A percentile compares a stretch with the other conserved stretches of the same genome.
These are phyloP conservation scores for Schizosaccharomyces cryophilus DNA, from an alignment of 805 yeast genomes.

Conservation along the genomic window DNA sequence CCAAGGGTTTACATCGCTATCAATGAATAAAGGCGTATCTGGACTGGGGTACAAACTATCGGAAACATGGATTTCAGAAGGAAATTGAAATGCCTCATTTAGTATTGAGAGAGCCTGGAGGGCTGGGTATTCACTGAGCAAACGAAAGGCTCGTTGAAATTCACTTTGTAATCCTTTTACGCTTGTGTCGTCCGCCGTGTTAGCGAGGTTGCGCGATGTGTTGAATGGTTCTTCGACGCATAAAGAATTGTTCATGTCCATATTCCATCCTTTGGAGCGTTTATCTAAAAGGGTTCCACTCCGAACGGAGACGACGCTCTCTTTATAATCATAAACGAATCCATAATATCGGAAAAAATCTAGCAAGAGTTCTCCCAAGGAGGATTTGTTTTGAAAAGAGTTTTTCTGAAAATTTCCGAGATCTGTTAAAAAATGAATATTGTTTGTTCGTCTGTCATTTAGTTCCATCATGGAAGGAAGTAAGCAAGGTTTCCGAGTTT, in stretches of 20 bases:
- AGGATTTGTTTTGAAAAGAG: constrained; percentile 5
- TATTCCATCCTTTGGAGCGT: constrained; percentile 9
- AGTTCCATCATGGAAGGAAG: constrained; percentile 9
- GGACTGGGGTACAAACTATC: not conserved
- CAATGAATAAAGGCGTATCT: no score
- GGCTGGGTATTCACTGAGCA: not conserved
- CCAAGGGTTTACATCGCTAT: no score
- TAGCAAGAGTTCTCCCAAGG: constrained; percentile 9
- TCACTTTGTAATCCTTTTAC: constrained; percentile 3
- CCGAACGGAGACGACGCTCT: constrained; percentile 9
- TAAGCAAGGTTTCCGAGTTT: constrained; percentile 8
- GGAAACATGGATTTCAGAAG: not conserved
- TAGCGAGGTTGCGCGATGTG: constrained; percentile 10
- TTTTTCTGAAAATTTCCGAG: no score
- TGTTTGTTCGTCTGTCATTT: constrained; percentile 2
- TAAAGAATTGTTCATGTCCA: constrained; percentile 9
- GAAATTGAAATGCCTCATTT: not conserved
- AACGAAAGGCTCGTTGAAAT: not conserved
- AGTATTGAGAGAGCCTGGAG: not conserved
- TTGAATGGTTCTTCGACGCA: constrained; percentile 11
- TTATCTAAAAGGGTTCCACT: constrained; percentile 9
- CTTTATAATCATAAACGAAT: constrained; percentile 8
- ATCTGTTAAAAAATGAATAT: not conserved
- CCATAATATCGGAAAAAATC: constrained; percentile 10
- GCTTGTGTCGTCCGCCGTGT: constrained; percentile 11